Conservation (phyloP, 2,329 filamentous ascomycete species). For the Aphanoascus verrucosus region DNA sequence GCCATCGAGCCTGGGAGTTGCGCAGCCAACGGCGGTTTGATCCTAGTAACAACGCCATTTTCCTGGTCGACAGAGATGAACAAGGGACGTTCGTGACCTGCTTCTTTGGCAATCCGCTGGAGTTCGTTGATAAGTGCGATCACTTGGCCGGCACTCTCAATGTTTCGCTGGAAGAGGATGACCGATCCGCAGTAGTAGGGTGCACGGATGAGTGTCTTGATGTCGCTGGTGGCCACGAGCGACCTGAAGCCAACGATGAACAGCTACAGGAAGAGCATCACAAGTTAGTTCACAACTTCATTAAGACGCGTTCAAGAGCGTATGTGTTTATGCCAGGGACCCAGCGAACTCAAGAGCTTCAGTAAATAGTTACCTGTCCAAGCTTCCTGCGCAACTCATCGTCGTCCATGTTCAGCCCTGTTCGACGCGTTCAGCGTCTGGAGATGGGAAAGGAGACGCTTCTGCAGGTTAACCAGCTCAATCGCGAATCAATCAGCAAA, state of each 20-base stretch:
- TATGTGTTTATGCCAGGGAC: background rate
- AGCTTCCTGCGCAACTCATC: slow-evolving; percentile 10
- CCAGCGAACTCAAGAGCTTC: background rate
- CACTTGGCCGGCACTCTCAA: slow-evolving; percentile 31
- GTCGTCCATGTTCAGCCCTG: background rate
- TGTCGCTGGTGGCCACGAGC: slow-evolving; percentile 29
- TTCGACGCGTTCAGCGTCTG: background rate
- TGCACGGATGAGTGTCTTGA: slow-evolving; percentile 34
- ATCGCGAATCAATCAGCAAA: background rate
- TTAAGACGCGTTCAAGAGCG: background rate
- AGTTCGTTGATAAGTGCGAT: slow-evolving; percentile 19
- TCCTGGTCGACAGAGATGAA: slow-evolving; percentile 40
- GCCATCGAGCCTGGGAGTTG: slow-evolving; percentile 38
- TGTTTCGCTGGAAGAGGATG: slow-evolving; percentile 36
- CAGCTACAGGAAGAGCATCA: slow-evolving; percentile 23
- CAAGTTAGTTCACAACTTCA: background rate
- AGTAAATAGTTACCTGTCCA: slow-evolving; percentile 6
- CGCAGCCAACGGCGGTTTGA: slow-evolving; percentile 31
- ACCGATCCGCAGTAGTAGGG: slow-evolving; percentile 34
- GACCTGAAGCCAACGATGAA: slow-evolving; percentile 39
- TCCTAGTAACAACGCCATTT: slow-evolving; percentile 37
- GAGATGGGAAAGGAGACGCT: background rate
- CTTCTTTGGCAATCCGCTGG: slow-evolving; percentile 31
- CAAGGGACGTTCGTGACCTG: slow-evolving; percentile 32
- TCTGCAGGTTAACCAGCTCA: background rate